A percentile compares a stretch with the other conserved stretches of the same genome.
Evolutionary conservation across 176 grass and related monocot species (phyloP).

Genomic region (Neostapfia colusana): DNA sequence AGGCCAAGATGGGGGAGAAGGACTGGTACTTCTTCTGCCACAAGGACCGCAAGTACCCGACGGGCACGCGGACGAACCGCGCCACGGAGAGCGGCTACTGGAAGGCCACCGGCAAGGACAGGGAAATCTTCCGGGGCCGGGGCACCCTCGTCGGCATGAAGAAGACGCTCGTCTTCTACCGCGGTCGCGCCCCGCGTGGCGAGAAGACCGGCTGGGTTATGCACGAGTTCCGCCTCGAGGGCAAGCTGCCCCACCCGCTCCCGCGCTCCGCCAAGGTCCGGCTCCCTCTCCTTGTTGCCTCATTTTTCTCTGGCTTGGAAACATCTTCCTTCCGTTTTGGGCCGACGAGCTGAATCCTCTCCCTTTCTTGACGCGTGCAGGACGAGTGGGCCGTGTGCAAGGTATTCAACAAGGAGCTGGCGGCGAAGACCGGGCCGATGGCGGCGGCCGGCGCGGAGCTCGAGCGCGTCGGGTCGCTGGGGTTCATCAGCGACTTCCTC

Average conservation of each 20-base stretch:
- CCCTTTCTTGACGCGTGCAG: constrained; percentile 33
- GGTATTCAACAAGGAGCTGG: constrained; percentile 71
- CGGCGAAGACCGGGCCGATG: constrained; percentile 39
- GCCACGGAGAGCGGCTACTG: constrained; percentile 91
- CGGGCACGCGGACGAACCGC: constrained; percentile 81
- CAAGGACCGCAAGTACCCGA: constrained; percentile 97
- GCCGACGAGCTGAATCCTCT: neutral
- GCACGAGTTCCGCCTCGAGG: constrained; percentile 90
- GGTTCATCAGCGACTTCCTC: constrained; percentile 49
- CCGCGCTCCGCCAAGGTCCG: constrained; percentile 68
- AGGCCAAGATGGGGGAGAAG: constrained; percentile 91
- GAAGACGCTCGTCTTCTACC: constrained; percentile 99
- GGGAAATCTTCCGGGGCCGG: constrained; percentile 73
- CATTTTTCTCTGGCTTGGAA: neutral
- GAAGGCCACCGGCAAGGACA: constrained; percentile 99
- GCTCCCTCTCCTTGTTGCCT: neutral
- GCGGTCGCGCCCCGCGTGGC: constrained; percentile 77
- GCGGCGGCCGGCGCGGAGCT: constrained; percentile 23
- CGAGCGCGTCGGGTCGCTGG: constrained; percentile 50
- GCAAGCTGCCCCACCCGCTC: constrained; percentile 51
- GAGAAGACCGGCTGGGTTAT: constrained; percentile 92
- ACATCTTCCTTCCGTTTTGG: constrained; percentile 10
- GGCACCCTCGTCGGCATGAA: constrained; percentile 89
- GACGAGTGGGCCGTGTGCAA: constrained; percentile 91
- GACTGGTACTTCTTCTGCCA: constrained; percentile 96